Conservation (phyloP, 768 basidiomycete species). For the Trametes coccinea region DNA sequence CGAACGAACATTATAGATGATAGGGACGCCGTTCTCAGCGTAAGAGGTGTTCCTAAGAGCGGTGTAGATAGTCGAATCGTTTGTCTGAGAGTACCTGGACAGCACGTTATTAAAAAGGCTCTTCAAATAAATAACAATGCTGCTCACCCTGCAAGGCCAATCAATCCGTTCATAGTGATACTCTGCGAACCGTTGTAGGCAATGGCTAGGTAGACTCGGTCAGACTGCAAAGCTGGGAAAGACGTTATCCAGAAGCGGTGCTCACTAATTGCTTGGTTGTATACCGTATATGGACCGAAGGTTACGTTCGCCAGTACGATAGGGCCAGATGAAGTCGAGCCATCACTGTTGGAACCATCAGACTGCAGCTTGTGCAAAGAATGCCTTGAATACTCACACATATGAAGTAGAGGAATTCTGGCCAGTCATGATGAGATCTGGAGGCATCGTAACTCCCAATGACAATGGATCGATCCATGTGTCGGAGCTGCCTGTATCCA, state of each 20-base stretch:
- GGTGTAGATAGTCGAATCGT: not conserved
- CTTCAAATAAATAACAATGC: not conserved
- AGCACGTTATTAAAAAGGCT: not conserved
- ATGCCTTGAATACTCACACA: not conserved
- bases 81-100: not conserved
- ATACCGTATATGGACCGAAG: not conserved
- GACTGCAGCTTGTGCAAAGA: not conserved
- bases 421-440: not conserved
- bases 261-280: not conserved
- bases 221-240: too few relatives aligned
- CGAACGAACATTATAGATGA: not conserved
- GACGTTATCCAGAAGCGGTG: too few relatives aligned
- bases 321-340: not conserved
- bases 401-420: not conserved
- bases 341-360: not conserved
- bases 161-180: not conserved
- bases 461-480: slow-evolving; percentile 2
- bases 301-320: not conserved
- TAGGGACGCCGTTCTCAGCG: not conserved
- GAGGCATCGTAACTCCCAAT: not conserved
- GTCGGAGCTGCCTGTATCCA: not conserved
- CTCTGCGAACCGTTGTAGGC: not conserved
- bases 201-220: not conserved
- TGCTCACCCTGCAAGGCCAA: not conserved
- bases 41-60: not conserved